Base-by-base conservation (phyloP, 2,329 filamentous ascomycete species). In the Penicillium freii region DNA sequence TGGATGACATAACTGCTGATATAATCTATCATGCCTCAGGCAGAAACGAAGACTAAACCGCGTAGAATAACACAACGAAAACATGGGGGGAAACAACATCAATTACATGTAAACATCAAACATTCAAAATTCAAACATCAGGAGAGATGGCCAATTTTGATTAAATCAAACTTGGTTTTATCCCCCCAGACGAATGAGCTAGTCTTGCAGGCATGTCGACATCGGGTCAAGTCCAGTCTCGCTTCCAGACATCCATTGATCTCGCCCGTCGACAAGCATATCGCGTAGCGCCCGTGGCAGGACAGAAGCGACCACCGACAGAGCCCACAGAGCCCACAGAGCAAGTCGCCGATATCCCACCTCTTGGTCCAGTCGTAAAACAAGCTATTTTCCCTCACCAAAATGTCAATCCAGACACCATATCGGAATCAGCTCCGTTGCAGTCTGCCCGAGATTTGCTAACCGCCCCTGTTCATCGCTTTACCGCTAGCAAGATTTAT, bases 231-330 rank as follows among this genome's bases (percentile, higher is more conserved):
- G 38, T 43, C 46, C 81, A 84, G 70, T 80, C 78, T 56, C 82
- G 80, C 55, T 72, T 84, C 33, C 76, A 82, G 53, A 77, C 80
- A 47, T 79, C 79, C 17, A 62, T 78, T 45, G 75, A 78, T 62
- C 60, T 75, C 42, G 74, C 69, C 44, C 73, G 73, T 43, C 74
- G 76, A 48, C 73, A 72, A 15, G 73, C 74, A 50, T 75, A 76
- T 62, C 65, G 76, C 44, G 70, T 73, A 36, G 70, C 69, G 39
- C 70, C 78, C 13, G 33, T 80, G 50, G 75, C 78, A 51, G 83
- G 83, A 11, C 77, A 77, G 44, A 86, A 86, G 68, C 75, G 83
- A 55, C 62, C 69, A 3, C 61, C 21, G 5, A 17, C 39, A 52
- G 50, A 45, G 11, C 8, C 49, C 19, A 33, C 62, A 15, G 54